Conservation (phyloP, 768 basidiomycete species). For the Leccinum arenicola region DNA sequence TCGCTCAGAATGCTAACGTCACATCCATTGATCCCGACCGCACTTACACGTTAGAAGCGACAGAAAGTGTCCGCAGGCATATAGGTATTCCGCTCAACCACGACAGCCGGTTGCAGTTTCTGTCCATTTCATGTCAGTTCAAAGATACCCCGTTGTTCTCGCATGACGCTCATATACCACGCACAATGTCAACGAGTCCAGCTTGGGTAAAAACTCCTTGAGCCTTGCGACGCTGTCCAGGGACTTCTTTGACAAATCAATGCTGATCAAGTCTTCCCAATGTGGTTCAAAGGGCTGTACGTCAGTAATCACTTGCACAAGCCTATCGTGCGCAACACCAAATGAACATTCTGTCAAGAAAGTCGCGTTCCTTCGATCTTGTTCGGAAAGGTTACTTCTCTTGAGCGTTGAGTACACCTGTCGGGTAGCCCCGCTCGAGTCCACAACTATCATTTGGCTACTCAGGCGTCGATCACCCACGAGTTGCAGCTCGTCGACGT, state of each 20-base stretch:
- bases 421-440: constrained; percentile 30
- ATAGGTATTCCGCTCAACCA: constrained; percentile 80
- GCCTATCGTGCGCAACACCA: constrained; percentile 85
- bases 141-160: background rate
- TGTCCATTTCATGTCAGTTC: constrained; percentile 32
- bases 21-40: constrained; percentile 4
- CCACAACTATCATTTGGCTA: constrained; percentile 24
- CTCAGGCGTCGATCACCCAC: constrained; percentile 42
- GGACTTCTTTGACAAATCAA: constrained; percentile 66
- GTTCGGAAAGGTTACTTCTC: constrained; percentile 35
- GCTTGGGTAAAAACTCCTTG: constrained; percentile 86
- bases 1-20: constrained; percentile 16
- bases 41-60: constrained; percentile 67
- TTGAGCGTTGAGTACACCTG: constrained; percentile 47
- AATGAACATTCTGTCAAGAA: constrained; percentile 98
- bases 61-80: constrained; percentile 72
- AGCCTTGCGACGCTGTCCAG: constrained; percentile 65
- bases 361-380: constrained; percentile 46
- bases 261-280: constrained; percentile 78
- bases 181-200: constrained; percentile 76
- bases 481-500: constrained; percentile 47
- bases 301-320: constrained; percentile 92
- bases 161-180: constrained; percentile 31
- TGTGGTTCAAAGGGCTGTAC: constrained; percentile 91
- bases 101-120: constrained; percentile 69